A percentile compares a stretch with the other conserved stretches of the same genome.
These are phyloP conservation scores for Amanita rimosa DNA, from an alignment of 768 basidiomycete genomes.

Conservation along the genomic window DNA sequence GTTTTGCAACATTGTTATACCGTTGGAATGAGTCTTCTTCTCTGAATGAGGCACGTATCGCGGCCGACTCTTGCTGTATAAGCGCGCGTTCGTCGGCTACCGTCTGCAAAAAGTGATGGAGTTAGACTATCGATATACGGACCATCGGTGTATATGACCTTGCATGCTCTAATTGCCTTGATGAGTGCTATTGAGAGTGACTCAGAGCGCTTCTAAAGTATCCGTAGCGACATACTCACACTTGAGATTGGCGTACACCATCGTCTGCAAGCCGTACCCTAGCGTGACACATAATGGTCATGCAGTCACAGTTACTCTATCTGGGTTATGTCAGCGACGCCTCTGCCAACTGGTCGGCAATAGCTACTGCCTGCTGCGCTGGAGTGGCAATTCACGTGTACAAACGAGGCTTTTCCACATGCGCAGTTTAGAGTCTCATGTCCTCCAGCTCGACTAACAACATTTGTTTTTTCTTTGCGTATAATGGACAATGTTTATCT, in stretches of 20 bases:
- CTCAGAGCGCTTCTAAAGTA: constrained; percentile 13
- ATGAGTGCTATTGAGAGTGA: constrained; percentile 62
- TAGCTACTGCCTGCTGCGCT: too few relatives aligned
- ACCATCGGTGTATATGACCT: constrained; percentile 36
- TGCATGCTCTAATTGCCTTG: constrained; percentile 96
- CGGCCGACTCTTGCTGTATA: constrained; percentile 95
- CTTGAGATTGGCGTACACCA: constrained; percentile 85
- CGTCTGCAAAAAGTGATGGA: constrained; percentile 44
- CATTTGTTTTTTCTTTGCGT: constrained; percentile 1
- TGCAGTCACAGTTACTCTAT: neutral
- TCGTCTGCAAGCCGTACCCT: constrained; percentile 13
- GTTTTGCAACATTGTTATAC: constrained; percentile 95
- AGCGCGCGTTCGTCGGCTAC: constrained; percentile 96
- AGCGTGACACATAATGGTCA: neutral
- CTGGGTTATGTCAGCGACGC: too few relatives aligned
- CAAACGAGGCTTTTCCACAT: too few relatives aligned
- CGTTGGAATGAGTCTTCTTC: constrained; percentile 94
- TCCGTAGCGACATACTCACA: constrained; percentile 27
- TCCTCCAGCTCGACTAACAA: neutral
- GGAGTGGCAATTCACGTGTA: too few relatives aligned
- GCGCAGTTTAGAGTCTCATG: neutral
- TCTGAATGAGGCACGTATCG: constrained; percentile 92
- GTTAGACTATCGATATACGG: constrained; percentile 2
- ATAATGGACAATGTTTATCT: neutral
- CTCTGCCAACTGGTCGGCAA: too few relatives aligned